Evolutionary conservation across 2,329 filamentous ascomycete species (phyloP), one percentile per base, ranked within the genome.

Genomic region (Alternaria ventricosa): DNA sequence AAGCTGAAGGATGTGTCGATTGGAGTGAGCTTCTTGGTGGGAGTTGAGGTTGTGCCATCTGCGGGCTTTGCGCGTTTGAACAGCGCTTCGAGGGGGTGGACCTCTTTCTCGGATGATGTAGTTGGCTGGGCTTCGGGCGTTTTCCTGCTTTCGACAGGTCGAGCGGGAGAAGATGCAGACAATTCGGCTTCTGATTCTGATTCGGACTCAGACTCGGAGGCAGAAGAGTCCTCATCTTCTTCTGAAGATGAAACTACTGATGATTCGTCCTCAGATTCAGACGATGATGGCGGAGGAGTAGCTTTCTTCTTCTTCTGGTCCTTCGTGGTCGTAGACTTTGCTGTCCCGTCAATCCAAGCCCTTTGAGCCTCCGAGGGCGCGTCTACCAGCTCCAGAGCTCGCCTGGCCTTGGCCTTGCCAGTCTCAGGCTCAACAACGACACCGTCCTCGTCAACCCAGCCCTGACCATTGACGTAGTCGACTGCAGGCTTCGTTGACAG

Each of bases 41-140:
- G 84, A 67, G 66, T 77, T 36, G 60, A 79, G 55, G 69, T 72
- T 28, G 68, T 20, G 18, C 64, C 66, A 3, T 71, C 63, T 73
- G 71, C 55, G 77, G 79, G 70, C 55, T 88, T 86, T 0, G 87
- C 81, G 5, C 88, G 88, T 82, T 97, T 98, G 85, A 96, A 99
- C 3, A 98, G 87, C 0, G 93, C 93, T 82, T 98, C 94, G 2
- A 98, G 86, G 0, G 96, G 95, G 71, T 98, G 95, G 0, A 97
- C 83, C 64, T 81, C 78, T 72, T 79, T 81, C 30, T 70, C 67
- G 12, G 61, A 62, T 22, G 74, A 64, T 41, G 69, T 54, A 15
- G 69, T 61, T 7, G 69, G 66, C 10, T 75, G 20, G 9, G 59
- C 43, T 2, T 69, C 58, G 2, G 71, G 65, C 3, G 66, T 60